Evolutionary conservation across 345 rosid genomes (phyloP).

Genomic region (Gossypium longicalyx): DNA sequence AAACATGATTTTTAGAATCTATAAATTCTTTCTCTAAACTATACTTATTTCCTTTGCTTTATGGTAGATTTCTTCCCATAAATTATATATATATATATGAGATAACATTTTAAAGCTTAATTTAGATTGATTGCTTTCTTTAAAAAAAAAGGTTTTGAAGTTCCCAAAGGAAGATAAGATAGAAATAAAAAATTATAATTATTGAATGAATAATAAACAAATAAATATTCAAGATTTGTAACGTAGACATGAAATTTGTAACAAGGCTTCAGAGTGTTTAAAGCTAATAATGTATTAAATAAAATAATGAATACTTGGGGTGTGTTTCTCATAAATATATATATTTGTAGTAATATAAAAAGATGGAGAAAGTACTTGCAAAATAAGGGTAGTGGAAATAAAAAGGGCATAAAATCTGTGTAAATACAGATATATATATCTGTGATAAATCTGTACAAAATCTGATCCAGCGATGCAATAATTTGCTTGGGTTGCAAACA

Average conservation of each 20-base stretch:
- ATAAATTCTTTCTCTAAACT: neutral
- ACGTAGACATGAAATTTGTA: too few relatives aligned
- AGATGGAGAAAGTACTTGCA: constrained; percentile 12
- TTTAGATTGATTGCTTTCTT: neutral
- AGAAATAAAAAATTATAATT: neutral
- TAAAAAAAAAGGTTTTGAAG: neutral
- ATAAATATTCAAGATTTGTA: neutral
- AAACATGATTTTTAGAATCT: constrained; percentile 26
- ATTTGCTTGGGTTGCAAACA: constrained; percentile 42
- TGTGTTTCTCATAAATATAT: neutral
- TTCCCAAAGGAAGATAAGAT: neutral
- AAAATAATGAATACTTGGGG: neutral
- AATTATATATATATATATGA: neutral
- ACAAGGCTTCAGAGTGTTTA: too few relatives aligned
- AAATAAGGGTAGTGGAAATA: constrained; percentile 18
- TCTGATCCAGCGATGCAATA: constrained; percentile 94
- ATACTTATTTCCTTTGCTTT: neutral
- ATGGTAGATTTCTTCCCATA: neutral
- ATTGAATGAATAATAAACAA: neutral
- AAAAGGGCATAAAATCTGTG: constrained; percentile 66
- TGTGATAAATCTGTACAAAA: constrained; percentile 58
- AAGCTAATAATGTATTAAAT: neutral
- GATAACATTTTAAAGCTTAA: neutral
- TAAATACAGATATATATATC: constrained; percentile 34
- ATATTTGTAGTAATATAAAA: constrained; percentile 7